Evolutionary conservation across 139 green algal genomes (phyloP).

Genomic region (Coelastrella sp.): DNA sequence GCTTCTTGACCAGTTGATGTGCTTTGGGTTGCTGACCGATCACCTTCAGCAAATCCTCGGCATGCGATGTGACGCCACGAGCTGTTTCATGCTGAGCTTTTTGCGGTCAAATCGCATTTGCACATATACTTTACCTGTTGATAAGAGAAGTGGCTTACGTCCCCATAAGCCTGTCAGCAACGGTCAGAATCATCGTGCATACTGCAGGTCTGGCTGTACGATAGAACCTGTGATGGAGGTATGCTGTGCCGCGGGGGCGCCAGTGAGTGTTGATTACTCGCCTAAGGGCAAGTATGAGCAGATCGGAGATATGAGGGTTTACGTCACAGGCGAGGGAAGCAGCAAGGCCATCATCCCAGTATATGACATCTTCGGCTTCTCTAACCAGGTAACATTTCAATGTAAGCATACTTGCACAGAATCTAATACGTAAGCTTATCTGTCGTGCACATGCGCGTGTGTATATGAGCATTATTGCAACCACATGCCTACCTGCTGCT

Average conservation of each 20-base stretch:
- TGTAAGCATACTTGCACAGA: background rate
- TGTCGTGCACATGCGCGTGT: too few relatives aligned
- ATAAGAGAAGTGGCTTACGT: too few relatives aligned
- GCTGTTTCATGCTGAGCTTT: too few relatives aligned
- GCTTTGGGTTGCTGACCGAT: too few relatives aligned
- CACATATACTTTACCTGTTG: too few relatives aligned
- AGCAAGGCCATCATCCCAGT: slow-evolving; percentile 32
- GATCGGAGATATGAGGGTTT: slow-evolving; percentile 1
- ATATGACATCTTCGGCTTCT: slow-evolving; percentile 46
- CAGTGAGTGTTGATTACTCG: slow-evolving; percentile 27
- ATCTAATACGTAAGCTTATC: background rate
- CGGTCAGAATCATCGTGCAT: too few relatives aligned
- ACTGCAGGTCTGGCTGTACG: background rate
- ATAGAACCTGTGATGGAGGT: slow-evolving; percentile 2
- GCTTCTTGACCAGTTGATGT: too few relatives aligned
- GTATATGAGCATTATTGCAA: too few relatives aligned
- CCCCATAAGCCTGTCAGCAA: too few relatives aligned
- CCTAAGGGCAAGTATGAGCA: slow-evolving; percentile 25
- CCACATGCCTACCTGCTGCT: background rate
- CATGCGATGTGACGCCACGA: too few relatives aligned
- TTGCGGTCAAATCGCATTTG: too few relatives aligned
- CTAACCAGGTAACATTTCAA: background rate
- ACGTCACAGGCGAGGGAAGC: slow-evolving; percentile 2
- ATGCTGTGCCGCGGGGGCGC: slow-evolving; percentile 38
- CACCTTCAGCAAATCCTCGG: too few relatives aligned